phyloP scores from a whole-genome alignment of 257 asterid species.

The Solanum commersonii region DNA sequence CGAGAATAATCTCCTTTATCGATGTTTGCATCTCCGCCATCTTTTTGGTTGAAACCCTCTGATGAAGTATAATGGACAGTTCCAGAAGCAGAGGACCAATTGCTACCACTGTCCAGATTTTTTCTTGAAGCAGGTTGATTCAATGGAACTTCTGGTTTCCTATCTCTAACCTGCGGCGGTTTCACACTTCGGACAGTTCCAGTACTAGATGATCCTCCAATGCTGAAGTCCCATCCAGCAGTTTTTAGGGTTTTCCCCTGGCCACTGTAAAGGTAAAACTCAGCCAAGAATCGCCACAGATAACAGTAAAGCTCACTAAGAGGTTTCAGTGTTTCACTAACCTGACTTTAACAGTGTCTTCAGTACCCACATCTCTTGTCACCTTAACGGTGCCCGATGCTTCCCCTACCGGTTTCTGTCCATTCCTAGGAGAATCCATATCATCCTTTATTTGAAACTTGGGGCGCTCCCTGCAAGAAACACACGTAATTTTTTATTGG shows the following conservation, averaged over 20 bases:
- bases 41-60: slow-evolving; percentile 36
- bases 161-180: slow-evolving; percentile 89
- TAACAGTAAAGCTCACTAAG: slow-evolving; percentile 7
- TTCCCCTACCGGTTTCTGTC: slow-evolving; percentile 28
- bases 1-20: slow-evolving; percentile 34
- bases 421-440: slow-evolving; percentile 23
- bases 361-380: slow-evolving; percentile 25
- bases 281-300: slow-evolving; percentile 12
- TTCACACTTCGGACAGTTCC: slow-evolving; percentile 82
- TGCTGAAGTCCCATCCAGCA: slow-evolving; percentile 97
- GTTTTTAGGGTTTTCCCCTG: slow-evolving; percentile 54
- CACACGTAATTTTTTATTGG: not conserved
- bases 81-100: slow-evolving; percentile 65
- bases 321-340: slow-evolving; percentile 30
- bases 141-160: slow-evolving; percentile 56
- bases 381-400: slow-evolving; percentile 45
- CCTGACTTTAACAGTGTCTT: slow-evolving; percentile 45
- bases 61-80: slow-evolving; percentile 29
- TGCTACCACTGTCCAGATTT: slow-evolving; percentile 42
- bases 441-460: slow-evolving; percentile 37
- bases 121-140: slow-evolving; percentile 48
- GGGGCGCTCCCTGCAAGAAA: slow-evolving; percentile 40
- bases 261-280: slow-evolving; percentile 28
- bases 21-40: slow-evolving; percentile 22
- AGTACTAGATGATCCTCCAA: slow-evolving; percentile 65